These are phyloP conservation scores for Calonectria pseudoreteaudii DNA, from an alignment of 2,329 filamentous ascomycete species.

Conservation along the genomic window DNA sequence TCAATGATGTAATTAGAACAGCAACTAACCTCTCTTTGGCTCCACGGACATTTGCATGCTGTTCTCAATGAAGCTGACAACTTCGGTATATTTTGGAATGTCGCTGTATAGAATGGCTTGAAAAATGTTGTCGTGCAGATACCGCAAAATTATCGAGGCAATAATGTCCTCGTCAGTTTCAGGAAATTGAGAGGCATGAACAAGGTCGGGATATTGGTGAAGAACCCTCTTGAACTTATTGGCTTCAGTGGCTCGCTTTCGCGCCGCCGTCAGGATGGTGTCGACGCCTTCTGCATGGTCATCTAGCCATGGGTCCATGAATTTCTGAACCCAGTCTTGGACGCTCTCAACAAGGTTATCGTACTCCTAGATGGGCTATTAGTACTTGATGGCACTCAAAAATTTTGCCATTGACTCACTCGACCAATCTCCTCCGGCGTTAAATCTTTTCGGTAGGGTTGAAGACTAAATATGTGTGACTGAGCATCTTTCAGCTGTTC, in stretches of 20 bases:
- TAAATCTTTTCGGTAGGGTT: conserved; percentile 53
- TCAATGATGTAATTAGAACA: not conserved
- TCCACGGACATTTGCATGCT: conserved; percentile 50
- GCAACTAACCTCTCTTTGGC: conserved; percentile 50
- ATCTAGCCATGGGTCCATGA: conserved; percentile 48
- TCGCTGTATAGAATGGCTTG: conserved; percentile 47
- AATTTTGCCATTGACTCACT: conserved; percentile 38
- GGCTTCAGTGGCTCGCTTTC: conserved; percentile 41
- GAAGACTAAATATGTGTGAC: conserved; percentile 55
- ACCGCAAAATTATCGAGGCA: conserved; percentile 50
- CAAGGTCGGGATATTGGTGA: conserved; percentile 46
- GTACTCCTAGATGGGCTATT: conserved; percentile 47
- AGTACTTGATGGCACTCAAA: conserved; percentile 1
- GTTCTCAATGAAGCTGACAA: conserved; percentile 49
- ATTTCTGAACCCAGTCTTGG: conserved; percentile 51
- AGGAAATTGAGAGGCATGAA: conserved; percentile 47
- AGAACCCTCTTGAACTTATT: conserved; percentile 42
- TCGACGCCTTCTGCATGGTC: conserved; percentile 41
- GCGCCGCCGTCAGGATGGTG: conserved; percentile 31
- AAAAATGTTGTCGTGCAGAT: conserved; percentile 51
- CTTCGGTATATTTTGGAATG: conserved; percentile 36
- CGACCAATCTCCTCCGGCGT: conserved; percentile 51
- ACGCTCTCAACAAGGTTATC: conserved; percentile 49
- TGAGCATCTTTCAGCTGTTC: conserved; percentile 50
- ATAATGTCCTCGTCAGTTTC: conserved; percentile 54